Evolutionary conservation across 1,139 yeast species (phyloP), one percentile per base, ranked within the genome.

Genomic region (Geotrichum australiense): DNA sequence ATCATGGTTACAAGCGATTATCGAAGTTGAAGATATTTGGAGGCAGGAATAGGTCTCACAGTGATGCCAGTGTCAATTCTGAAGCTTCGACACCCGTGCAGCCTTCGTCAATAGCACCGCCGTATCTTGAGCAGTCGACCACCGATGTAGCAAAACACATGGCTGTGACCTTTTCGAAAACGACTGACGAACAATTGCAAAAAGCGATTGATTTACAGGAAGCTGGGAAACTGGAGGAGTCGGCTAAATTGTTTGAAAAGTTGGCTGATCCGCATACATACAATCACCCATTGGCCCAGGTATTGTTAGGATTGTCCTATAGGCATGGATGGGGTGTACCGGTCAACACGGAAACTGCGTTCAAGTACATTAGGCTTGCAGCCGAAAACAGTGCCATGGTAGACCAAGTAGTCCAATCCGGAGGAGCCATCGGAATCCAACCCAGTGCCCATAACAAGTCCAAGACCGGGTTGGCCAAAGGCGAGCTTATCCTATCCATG

Each of bases 241-340:
- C 63, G 3, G 44, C 57, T 4, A 32, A 12, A 1, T 25, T 45
- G 25, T 58, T 59, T 42, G 42, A 42, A 11, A 36, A 37, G 19
- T 50, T 59, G 30, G 63, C 62, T 11, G 51, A 50, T 18, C 58
- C 59, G 4, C 24, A 39, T 7, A 50, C 47, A 16, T 35, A 48
- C 12, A 52, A 53, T 41, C 49, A 56, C 33, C 61, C 63, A 11
- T 43, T 60, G 19, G 63, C 64, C 4, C 64, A 60, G 40, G 57
- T 59, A 2, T 50, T 61, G 26, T 50, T 50, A 29, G 65, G 65
- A 2, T 46, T 61, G 32, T 49, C 61, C 5, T 50, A 60, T n/a
- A 47, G 65, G 14, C 65, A 61, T 36, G 65, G 65, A 10, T 61
- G 65, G 65, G 65, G 65, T 12, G 51, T 55, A 24, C 41, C 39